Base-by-base conservation (phyloP, 2,329 filamentous ascomycete genomes). In the Leptographium galeiforme region DNA sequence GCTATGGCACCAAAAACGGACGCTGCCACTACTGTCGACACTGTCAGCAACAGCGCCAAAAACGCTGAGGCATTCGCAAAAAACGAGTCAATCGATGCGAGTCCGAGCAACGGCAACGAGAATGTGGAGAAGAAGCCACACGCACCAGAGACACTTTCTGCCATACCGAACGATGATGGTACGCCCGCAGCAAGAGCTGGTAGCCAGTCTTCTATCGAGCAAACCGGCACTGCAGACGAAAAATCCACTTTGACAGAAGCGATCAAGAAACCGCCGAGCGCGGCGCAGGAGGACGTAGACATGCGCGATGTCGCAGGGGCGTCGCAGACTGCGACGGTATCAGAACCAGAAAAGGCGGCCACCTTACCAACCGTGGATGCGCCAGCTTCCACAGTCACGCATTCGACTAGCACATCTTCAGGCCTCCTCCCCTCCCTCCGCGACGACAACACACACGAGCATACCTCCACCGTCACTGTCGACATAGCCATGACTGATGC, bases 401-500 rank as follows among this genome's bases (percentile, higher is more conserved):
- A 30, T 16, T 6, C 40, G 14, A 25, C 51, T 7, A 51, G 46
- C n/a, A 46, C 38, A 8, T 52, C 56, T 11, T 57, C 56, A 4
- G 57, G 55, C 40, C 52, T 58, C 4, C 50, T 58, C 6, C 57
- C 57, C 2, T 58, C 58, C 1, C 53, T 58, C 4, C 53, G 57
- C 2, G 58, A 57, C 40, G 71, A 70, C 43, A 59, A 62, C 4
- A 63, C 67, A 6, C 66, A 67, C 16, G 60, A 61, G 12, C 61
- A 63, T 18, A 56, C 63, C 10, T 58, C 59, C 3, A 50, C 55
- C 1, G 61, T 60, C 0, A 61, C 64, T 2, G 64, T 61, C n/a
- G 67, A 73, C 53, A 67, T 66, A 0, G 70, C 64, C 60, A 72
- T 74, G 68, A 65, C 64, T 6, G 71, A 72, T 36, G 63, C 62